These are phyloP conservation scores for Phlebiopsis flavidoalba DNA, from an alignment of 768 basidiomycete genomes.

Conservation along the genomic window DNA sequence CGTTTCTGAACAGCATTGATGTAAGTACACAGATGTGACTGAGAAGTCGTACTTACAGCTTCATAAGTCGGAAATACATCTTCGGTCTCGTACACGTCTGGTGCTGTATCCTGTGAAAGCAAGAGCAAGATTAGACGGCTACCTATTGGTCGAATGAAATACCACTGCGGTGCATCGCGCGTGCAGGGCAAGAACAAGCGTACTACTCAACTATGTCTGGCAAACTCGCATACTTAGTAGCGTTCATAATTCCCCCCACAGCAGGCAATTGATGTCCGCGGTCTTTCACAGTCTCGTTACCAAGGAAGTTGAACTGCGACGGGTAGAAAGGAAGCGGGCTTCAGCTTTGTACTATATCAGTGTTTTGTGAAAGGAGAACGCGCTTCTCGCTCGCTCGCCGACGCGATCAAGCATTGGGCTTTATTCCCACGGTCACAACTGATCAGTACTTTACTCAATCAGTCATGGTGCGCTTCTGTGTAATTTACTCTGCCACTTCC, in stretches of 20 bases:
- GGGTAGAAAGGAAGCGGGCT: too few relatives aligned
- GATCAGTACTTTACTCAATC: too few relatives aligned
- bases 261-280: too few relatives aligned
- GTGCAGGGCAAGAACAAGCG: background rate
- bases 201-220: constrained; percentile 78
- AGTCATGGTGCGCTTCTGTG: too few relatives aligned
- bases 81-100: constrained; percentile 89
- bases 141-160: background rate
- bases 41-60: constrained; percentile 35
- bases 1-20: constrained; percentile 33
- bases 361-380: too few relatives aligned
- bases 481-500: too few relatives aligned
- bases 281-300: too few relatives aligned
- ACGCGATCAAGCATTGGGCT: too few relatives aligned
- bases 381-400: too few relatives aligned
- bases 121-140: background rate
- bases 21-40: background rate
- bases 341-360: too few relatives aligned
- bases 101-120: constrained; percentile 71
- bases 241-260: constrained; percentile 16
- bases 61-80: constrained; percentile 58
- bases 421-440: too few relatives aligned
- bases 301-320: too few relatives aligned
- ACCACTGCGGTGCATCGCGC: background rate
- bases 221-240: constrained; percentile 78